Base-by-base conservation (phyloP, 495 filamentous ascomycete species). In the Xeromyces bisporus region DNA sequence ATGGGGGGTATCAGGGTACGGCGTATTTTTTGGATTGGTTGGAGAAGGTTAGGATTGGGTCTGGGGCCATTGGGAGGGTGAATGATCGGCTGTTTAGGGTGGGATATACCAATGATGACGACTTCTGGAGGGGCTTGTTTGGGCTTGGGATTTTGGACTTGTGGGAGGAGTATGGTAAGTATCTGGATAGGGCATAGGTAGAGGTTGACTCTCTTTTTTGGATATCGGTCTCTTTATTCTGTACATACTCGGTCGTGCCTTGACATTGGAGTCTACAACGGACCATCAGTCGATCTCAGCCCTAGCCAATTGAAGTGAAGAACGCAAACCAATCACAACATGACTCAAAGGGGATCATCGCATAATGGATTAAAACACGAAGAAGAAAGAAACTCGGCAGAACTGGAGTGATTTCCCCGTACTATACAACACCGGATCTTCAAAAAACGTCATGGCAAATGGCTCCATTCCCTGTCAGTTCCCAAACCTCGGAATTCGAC, bases 1-100 rank as follows among this genome's bases (percentile, higher is more conserved):
- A 97, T 55, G 70, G 65, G 31, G 89, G 89, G 6, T 97, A 97
- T 58, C 75, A 93, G 62, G 68, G 77, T 42, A 97, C 89, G 12
- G 89, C 73, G 3, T 97, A 79, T 49, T 96, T 97, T 46, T 54
- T 97, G 31, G 72, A 89, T 24, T 69, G 63, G 64, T 36, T 69
- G 29, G 64, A 67, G 40, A 50, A 57, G 81, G 77, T 59, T 51
- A 82, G 31, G 70, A 80, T 75, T 46, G 85, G 83, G 0, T 42
- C 45, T 26, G 84, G 81, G 3, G 76, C 72, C 1, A 66, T 93
- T n/a, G 67, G 67, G 18, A 60, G 59, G 45, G 41, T 93, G 16
- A 93, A 93, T 56, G 78, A 77, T 43, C 46, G 52, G 37, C 58
- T 71, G 30, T 48, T 89, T 41, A 60, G 71, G 24, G 58, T 55